These are phyloP conservation scores for Heteromeles arbutifolia DNA, from an alignment of 306 rosid species.

Conservation along the genomic window DNA sequence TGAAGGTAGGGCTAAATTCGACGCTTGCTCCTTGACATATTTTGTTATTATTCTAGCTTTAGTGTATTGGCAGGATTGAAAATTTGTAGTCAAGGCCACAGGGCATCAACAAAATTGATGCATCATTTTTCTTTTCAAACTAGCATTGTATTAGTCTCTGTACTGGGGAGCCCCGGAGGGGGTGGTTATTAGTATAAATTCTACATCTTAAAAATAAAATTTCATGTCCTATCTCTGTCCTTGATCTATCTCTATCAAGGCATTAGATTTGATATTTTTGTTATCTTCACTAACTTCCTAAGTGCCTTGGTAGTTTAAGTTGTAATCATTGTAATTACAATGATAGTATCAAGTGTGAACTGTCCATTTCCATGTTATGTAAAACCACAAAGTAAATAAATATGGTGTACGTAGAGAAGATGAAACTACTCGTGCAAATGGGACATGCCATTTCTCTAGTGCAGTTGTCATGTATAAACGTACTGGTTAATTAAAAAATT, in stretches of 20 bases:
- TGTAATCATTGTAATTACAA: not conserved
- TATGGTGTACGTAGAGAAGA: not conserved
- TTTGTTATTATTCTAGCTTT: not conserved
- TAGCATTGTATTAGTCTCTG: not conserved
- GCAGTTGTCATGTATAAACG: not conserved
- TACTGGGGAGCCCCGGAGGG: not conserved
- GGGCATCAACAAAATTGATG: not conserved
- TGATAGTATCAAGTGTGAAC: not conserved
- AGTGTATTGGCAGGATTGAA: not conserved
- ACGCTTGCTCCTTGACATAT: conserved; percentile 8
- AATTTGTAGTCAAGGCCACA: not conserved
- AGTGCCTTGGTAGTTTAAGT: not conserved
- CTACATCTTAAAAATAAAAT: not conserved
- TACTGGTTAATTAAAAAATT: not conserved
- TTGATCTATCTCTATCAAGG: not conserved
- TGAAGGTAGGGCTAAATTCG: conserved; percentile 55
- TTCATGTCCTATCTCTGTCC: not conserved
- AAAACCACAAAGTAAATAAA: not conserved
- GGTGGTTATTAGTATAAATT: not conserved
- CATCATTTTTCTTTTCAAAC: not conserved
- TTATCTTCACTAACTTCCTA: not conserved
- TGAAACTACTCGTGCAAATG: not conserved
- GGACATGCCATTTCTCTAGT: not conserved
- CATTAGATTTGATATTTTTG: not conserved
- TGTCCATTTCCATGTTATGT: not conserved